Evolutionary conservation across 2,329 filamentous ascomycete genomes (phyloP).

Genomic region (Falciphora oryzae): DNA sequence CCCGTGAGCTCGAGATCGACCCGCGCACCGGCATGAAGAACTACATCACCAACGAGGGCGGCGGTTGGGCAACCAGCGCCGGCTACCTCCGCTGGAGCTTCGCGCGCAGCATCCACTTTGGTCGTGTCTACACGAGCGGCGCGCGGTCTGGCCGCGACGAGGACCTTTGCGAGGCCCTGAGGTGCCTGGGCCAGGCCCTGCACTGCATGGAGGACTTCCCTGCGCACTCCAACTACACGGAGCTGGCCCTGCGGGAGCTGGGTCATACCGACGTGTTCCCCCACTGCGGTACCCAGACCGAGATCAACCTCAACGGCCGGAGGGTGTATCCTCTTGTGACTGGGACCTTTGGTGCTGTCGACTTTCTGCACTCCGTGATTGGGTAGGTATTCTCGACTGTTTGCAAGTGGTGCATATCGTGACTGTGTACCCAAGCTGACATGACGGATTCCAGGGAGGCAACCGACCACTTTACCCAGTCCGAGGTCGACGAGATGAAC

Average conservation of each 20-base stretch:
- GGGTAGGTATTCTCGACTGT: slow-evolving; percentile 22
- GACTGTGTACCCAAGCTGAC: not conserved
- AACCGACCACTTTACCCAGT: slow-evolving; percentile 78
- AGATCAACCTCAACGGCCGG: slow-evolving; percentile 61
- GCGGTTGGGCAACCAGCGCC: slow-evolving; percentile 82
- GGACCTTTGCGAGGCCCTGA: slow-evolving; percentile 73
- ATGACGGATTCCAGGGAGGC: slow-evolving; percentile 45
- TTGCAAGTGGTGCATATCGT: not conserved
- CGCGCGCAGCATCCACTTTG: slow-evolving; percentile 68
- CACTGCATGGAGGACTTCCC: slow-evolving; percentile 76
- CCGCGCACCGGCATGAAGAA: slow-evolving; percentile 92
- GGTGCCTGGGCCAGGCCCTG: slow-evolving; percentile 69
- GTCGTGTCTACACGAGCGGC: slow-evolving; percentile 66
- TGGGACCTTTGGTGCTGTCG: slow-evolving; percentile 69
- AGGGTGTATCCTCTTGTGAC: slow-evolving; percentile 71
- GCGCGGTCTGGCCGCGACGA: slow-evolving; percentile 61
- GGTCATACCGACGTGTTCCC: slow-evolving; percentile 65
- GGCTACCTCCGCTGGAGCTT: slow-evolving; percentile 78
- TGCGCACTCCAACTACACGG: slow-evolving; percentile 79
- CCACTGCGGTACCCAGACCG: slow-evolving; percentile 61
- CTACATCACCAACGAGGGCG: slow-evolving; percentile 89
- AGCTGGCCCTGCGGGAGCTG: slow-evolving; percentile 68
- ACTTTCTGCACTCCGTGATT: slow-evolving; percentile 75
- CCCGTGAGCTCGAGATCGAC: slow-evolving; percentile 68
- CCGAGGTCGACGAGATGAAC: slow-evolving; percentile 77